phyloP scores from a whole-genome alignment of 495 filamentous ascomycete genomes.

The Physcia stellaris region DNA sequence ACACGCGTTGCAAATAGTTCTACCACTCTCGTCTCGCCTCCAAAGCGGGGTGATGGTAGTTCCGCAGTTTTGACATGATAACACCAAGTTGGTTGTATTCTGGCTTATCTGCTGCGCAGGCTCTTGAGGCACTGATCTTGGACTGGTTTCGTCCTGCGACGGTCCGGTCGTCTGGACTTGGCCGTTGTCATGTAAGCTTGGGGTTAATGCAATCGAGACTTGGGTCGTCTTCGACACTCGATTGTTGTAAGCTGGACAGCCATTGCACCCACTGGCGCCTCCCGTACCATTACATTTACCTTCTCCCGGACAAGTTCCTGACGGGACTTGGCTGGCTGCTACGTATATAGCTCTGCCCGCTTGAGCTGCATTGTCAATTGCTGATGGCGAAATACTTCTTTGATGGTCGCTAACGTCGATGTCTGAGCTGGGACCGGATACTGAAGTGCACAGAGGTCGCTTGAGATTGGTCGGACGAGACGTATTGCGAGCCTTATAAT shows the following conservation, averaged over 20 bases:
- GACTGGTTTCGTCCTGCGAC: constrained; percentile 16
- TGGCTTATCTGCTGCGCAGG: constrained; percentile 12
- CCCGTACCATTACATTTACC: constrained; percentile 95
- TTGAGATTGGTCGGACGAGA: constrained; percentile 81
- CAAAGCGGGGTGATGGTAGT: constrained; percentile 95
- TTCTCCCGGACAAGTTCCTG: constrained; percentile 88
- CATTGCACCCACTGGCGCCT: constrained; percentile 88
- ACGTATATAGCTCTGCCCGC: constrained; percentile 61
- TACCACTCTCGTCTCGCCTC: constrained; percentile 86
- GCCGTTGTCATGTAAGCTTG: constrained; percentile 4
- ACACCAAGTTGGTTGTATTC: constrained; percentile 52
- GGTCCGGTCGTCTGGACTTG: constrained; percentile 4
- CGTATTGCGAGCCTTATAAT: constrained; percentile 84
- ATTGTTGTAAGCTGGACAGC: constrained; percentile 96
- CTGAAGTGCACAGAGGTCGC: constrained; percentile 10
- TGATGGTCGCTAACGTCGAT: constrained; percentile 17
- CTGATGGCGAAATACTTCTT: constrained; percentile 24
- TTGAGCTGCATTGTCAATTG: constrained; percentile 20
- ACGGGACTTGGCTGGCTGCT: constrained; percentile 51
- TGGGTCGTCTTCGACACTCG: constrained; percentile 78
- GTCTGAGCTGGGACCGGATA: constrained; percentile 13
- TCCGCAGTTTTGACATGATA: constrained; percentile 93
- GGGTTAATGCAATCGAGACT: constrained; percentile 32
- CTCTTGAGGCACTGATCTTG: constrained; percentile 8
- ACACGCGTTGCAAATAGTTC: constrained; percentile 98